phyloP scores from a whole-genome alignment of 768 basidiomycete genomes.

The Pisolithus orientalis region DNA sequence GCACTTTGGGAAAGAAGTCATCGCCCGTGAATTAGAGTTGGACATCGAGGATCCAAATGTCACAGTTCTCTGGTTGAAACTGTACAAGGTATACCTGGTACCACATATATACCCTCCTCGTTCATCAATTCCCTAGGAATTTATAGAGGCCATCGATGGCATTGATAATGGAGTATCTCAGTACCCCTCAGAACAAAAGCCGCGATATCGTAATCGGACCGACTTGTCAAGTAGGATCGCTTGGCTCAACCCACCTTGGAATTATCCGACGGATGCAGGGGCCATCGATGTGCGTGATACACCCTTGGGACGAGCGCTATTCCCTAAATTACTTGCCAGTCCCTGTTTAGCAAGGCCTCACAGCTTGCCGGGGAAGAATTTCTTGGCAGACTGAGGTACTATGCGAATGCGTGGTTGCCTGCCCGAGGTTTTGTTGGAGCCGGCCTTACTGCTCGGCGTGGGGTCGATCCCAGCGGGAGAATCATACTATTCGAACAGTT shows the following conservation, averaged over 20 bases:
- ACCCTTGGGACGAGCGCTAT: conserved; percentile 1
- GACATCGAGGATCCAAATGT: conserved; percentile 56
- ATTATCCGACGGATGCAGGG: conserved; percentile 62
- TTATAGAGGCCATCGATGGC: conserved; percentile 91
- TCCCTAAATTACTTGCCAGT: conserved; percentile 34
- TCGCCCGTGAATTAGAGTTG: conserved; percentile 53
- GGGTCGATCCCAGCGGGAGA: conserved; percentile 63
- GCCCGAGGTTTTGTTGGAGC: conserved; percentile 74
- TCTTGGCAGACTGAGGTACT: conserved; percentile 69
- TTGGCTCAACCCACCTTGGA: conserved; percentile 89
- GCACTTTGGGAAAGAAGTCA: conserved; percentile 86
- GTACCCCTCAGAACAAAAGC: conserved; percentile 58
- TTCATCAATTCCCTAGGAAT: conserved; percentile 48
- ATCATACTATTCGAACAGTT: conserved; percentile 77
- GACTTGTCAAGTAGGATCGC: conserved; percentile 83
- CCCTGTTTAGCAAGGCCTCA: conserved; percentile 74
- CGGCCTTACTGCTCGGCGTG: conserved; percentile 48
- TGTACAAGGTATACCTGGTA: conserved; percentile 64
- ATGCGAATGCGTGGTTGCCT: conserved; percentile 87
- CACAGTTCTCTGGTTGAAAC: conserved; percentile 73
- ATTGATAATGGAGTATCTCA: conserved; percentile 93
- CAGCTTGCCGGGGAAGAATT: conserved; percentile 83
- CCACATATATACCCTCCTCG: background rate
- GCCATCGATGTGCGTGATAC: conserved; percentile 59
- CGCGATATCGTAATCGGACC: conserved; percentile 71